phyloP scores from a whole-genome alignment of 768 basidiomycete species.

The Psilocybe azurescens region DNA sequence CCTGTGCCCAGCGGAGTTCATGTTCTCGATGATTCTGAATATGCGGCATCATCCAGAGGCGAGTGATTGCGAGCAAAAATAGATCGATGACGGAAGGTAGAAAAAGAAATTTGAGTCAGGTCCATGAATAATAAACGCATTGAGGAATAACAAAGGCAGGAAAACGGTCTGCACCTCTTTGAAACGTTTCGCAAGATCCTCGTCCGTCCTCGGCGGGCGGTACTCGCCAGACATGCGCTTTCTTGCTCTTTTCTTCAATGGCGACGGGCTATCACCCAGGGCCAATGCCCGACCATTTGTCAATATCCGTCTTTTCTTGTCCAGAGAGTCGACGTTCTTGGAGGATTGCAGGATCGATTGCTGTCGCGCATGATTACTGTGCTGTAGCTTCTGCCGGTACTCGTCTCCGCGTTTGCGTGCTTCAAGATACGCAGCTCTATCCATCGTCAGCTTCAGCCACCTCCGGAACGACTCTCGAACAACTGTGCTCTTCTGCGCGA shows the following conservation, averaged over 20 bases:
- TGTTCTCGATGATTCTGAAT: conserved; percentile 74
- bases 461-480: conserved; percentile 46
- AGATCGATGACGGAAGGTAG: conserved; percentile 13
- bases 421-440: conserved; percentile 61
- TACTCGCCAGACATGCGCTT: conserved; percentile 50
- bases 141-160: conserved; percentile 21
- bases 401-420: conserved; percentile 64
- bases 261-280: conserved; percentile 20
- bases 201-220: conserved; percentile 61
- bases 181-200: conserved; percentile 66
- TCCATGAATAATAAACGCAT: conserved; percentile 13
- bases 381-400: conserved; percentile 59
- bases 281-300: conserved; percentile 17
- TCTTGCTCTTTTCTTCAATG: conserved; percentile 45
- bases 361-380: conserved; percentile 14
- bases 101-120: conserved; percentile 20
- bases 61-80: background rate
- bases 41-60: conserved; percentile 4
- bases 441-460: conserved; percentile 53
- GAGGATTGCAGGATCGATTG: conserved; percentile 15
- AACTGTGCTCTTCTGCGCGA: conserved; percentile 42
- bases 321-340: conserved; percentile 15
- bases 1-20: conserved; percentile 73
- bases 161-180: conserved; percentile 59
- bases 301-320: conserved; percentile 42